These are phyloP conservation scores for Candida schatavii DNA, from an alignment of 805 yeast genomes.

Conservation along the genomic window DNA sequence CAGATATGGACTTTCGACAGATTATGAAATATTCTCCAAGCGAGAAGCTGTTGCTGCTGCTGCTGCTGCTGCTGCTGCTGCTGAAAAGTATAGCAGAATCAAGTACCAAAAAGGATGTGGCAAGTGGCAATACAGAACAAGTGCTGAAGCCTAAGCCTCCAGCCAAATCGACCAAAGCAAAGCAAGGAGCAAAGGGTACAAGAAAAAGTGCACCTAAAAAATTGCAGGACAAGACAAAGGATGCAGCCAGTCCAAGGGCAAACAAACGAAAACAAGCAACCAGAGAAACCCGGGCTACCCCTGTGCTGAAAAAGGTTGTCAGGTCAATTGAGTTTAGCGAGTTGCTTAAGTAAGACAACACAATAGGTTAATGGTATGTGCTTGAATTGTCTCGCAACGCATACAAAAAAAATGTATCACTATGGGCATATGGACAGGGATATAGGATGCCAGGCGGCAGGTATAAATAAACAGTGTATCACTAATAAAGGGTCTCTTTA, in stretches of 20 bases:
- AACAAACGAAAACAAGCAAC: background rate
- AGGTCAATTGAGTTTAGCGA: conserved; percentile 3
- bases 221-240: background rate
- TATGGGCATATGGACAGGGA: too few species aligned
- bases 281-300: too few species aligned
- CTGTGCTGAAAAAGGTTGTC: background rate
- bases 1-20: conserved; percentile 26
- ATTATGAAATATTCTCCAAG: conserved; percentile 14
- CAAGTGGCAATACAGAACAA: background rate
- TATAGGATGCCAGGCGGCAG: too few species aligned
- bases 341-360: background rate
- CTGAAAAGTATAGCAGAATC: background rate
- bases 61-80: background rate
- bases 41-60: background rate
- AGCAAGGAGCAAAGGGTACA: background rate
- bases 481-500: too few species aligned
- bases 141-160: conserved; percentile 1
- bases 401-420: too few species aligned
- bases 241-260: background rate
- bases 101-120: background rate
- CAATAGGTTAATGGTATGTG: too few species aligned
- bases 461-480: too few species aligned
- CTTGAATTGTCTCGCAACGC: too few species aligned
- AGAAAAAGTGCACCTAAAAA: background rate
- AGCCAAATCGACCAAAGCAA: background rate